These are phyloP conservation scores for Diaporthe citri DNA, from an alignment of 2,329 filamentous ascomycete species.

Conservation along the genomic window DNA sequence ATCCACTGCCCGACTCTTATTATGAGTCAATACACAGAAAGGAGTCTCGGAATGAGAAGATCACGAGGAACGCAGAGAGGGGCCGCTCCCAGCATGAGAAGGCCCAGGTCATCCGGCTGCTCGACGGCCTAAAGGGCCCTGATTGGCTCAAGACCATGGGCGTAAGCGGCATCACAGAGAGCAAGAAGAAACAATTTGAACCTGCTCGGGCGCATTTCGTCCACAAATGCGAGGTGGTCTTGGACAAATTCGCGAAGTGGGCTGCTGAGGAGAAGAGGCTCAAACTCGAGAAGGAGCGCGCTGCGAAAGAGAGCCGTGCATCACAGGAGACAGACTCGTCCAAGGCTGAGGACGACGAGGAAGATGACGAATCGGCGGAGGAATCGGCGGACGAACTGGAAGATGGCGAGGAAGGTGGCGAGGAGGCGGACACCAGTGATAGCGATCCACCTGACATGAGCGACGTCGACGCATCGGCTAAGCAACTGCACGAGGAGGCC, in stretches of 20 bases:
- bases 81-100: conserved; percentile 76
- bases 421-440: conserved; percentile 52
- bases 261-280: conserved; percentile 89
- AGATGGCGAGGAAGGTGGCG: conserved; percentile 43
- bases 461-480: conserved; percentile 78
- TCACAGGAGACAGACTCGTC: conserved; percentile 41
- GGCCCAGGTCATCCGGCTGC: conserved; percentile 72
- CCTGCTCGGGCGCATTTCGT: conserved; percentile 89
- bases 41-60: conserved; percentile 71
- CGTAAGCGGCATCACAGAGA: conserved; percentile 86
- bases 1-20: conserved; percentile 68
- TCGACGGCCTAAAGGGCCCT: conserved; percentile 88
- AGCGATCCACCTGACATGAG: conserved; percentile 73
- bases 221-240: conserved; percentile 81
- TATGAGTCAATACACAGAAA: conserved; percentile 69
- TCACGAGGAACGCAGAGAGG: conserved; percentile 74
- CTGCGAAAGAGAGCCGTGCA: conserved; percentile 57
- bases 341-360: conserved; percentile 40
- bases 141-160: conserved; percentile 96
- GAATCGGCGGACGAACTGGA: conserved; percentile 46
- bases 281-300: conserved; percentile 80
- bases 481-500: conserved; percentile 82
- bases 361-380: conserved; percentile 52
- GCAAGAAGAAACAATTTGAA: conserved; percentile 88
- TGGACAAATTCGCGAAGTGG: conserved; percentile 91